Percentiles rank a stretch among this genome's conserved stretches.
Evolutionary conservation across 768 basidiomycete species (phyloP).

Genomic region (Clavulina sp.): DNA sequence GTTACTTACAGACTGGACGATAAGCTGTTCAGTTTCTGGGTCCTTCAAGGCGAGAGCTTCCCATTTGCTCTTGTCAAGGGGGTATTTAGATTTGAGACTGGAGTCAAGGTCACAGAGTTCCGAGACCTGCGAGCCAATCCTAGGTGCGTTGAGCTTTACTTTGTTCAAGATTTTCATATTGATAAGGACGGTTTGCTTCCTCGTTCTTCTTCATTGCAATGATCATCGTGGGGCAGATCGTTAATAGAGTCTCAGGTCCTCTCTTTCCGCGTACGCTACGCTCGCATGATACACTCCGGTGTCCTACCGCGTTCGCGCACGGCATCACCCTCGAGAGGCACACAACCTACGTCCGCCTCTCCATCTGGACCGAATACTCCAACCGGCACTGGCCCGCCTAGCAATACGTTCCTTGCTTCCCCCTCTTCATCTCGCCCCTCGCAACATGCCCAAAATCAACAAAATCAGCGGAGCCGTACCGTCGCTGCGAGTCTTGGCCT

Average conservation of each 20-base stretch:
- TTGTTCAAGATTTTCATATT: neutral
- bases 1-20: constrained; percentile 50
- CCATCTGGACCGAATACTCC: constrained; percentile 40
- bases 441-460: constrained; percentile 17
- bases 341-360: too few relatives aligned
- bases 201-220: neutral
- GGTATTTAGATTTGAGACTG: constrained; percentile 75
- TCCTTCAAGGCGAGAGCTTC: constrained; percentile 59
- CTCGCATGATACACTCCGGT: constrained; percentile 32
- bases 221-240: constrained; percentile 22
- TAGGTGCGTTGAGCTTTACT: constrained; percentile 19
- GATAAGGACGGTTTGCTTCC: neutral
- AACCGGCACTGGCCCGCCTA: constrained; percentile 15
- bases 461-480: too few relatives aligned
- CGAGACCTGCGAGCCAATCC: constrained; percentile 79
- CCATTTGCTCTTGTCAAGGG: constrained; percentile 69
- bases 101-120: constrained; percentile 76
- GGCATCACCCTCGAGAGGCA: too few relatives aligned
- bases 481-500: constrained; percentile 29
- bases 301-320: neutral
- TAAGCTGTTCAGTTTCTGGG: constrained; percentile 82
- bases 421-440: constrained; percentile 6
- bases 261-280: constrained; percentile 69
- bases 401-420: neutral
- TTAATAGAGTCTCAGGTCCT: constrained; percentile 68